phyloP scores from a whole-genome alignment of 768 basidiomycete genomes.

The Nevesoporus exiguus region DNA sequence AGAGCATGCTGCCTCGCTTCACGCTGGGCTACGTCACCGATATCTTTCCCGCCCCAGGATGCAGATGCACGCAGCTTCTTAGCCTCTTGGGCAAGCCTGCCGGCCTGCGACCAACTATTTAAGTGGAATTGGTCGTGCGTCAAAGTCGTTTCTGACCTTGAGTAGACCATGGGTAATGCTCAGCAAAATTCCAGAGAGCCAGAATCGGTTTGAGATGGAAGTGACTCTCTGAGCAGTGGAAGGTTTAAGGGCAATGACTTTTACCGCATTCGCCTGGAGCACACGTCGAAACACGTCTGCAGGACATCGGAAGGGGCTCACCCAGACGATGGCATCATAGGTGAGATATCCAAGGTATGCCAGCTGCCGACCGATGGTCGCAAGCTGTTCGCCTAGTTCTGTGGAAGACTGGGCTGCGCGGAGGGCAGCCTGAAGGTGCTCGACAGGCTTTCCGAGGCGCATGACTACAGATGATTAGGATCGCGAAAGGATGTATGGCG shows the following conservation, averaged over 20 bases:
- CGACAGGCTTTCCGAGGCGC: constrained; percentile 89
- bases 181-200: constrained; percentile 83
- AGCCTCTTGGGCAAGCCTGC: constrained; percentile 57
- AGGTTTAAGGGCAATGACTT: constrained; percentile 58
- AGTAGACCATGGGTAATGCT: constrained; percentile 68
- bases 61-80: constrained; percentile 46
- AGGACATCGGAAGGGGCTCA: constrained; percentile 34
- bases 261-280: constrained; percentile 59
- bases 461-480: constrained; percentile 53
- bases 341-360: constrained; percentile 85
- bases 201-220: constrained; percentile 75
- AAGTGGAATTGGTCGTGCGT: neutral
- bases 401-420: constrained; percentile 57
- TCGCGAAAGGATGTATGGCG: neutral
- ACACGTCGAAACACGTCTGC: neutral
- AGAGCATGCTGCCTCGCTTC: constrained; percentile 60
- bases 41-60: constrained; percentile 61
- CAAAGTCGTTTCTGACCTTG: constrained; percentile 46
- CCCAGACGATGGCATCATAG: constrained; percentile 85
- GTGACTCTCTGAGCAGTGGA: constrained; percentile 57
- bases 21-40: constrained; percentile 61
- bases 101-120: constrained; percentile 40
- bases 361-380: constrained; percentile 79
- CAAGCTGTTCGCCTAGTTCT: constrained; percentile 66
- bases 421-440: constrained; percentile 89